Evolutionary conservation across 2,329 filamentous ascomycete genomes (phyloP).

Genomic region (Colletotrichum falcatum): DNA sequence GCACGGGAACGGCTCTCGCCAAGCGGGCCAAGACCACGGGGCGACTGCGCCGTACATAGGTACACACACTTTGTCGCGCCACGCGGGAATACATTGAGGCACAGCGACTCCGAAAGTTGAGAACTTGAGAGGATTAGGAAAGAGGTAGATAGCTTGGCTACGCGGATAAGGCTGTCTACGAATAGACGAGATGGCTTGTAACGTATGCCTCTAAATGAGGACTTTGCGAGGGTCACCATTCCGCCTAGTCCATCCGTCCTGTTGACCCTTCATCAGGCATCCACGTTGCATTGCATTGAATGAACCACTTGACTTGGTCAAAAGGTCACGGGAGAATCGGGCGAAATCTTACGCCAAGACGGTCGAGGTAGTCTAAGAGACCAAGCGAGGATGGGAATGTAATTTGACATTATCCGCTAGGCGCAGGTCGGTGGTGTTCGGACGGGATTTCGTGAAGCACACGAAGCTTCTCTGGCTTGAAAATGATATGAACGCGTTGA

Average conservation of each 20-base stretch:
- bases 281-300: conserved; percentile 6
- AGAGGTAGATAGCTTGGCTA: conserved; percentile 6
- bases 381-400: not conserved
- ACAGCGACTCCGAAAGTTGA: not conserved
- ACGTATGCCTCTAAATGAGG: conserved; percentile 5
- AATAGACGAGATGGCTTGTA: conserved; percentile 4
- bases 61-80: conserved; percentile 2
- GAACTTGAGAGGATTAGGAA: conserved; percentile 1
- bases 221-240: conserved; percentile 8
- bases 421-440: conserved; percentile 2
- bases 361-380: not conserved
- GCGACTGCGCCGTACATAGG: conserved; percentile 1
- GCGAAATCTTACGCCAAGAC: conserved; percentile 5
- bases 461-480: not conserved
- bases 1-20: conserved; percentile 4
- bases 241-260: not conserved
- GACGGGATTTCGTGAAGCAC: conserved; percentile 6
- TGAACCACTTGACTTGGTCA: conserved; percentile 4
- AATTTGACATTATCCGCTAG: conserved; percentile 2
- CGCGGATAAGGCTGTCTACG: conserved; percentile 4
- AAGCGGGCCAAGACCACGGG: not conserved
- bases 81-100: conserved; percentile 1
- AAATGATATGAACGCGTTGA: conserved; percentile 6
- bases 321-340: conserved; percentile 4
- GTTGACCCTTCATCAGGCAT: conserved; percentile 3